A percentile compares a stretch with the other conserved stretches of the same genome.
phyloP scores from a whole-genome alignment of 2,329 filamentous ascomycete genomes.

The Onygenales sp. region DNA sequence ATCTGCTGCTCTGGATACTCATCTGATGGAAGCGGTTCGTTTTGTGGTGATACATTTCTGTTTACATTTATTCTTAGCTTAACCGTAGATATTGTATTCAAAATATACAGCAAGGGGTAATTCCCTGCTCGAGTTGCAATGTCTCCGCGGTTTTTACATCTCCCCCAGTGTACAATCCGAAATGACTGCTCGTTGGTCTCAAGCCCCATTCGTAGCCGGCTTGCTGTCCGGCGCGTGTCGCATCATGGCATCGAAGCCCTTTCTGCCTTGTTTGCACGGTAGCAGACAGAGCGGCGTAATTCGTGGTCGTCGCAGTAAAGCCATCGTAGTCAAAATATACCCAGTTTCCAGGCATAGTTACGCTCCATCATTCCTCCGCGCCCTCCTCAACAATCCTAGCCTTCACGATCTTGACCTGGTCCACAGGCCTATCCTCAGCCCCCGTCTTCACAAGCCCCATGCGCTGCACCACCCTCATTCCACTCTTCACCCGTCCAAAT shows the following conservation, averaged over 20 bases:
- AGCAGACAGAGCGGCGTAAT: not conserved
- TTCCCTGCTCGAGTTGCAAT: not conserved
- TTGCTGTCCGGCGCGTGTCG: not conserved
- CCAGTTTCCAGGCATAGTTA: not conserved
- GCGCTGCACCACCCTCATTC: constrained; percentile 72
- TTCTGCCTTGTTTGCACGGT: not conserved
- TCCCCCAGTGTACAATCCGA: no score
- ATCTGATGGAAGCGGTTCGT: constrained; percentile 73
- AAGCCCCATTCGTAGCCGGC: not conserved
- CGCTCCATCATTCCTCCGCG: constrained; percentile 30
- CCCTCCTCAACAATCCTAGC: constrained; percentile 60
- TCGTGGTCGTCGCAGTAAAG: not conserved
- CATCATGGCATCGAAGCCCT: not conserved
- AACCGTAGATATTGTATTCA: not conserved
- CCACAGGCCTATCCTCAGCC: constrained; percentile 66
- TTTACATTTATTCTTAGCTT: not conserved
- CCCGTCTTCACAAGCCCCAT: constrained; percentile 84
- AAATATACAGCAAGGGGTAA: not conserved
- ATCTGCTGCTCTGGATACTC: constrained; percentile 76
- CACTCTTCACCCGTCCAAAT: constrained; percentile 80
- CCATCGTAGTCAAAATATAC: not conserved
- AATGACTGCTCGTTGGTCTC: not conserved
- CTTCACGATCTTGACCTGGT: constrained; percentile 70
- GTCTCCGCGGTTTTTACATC: no score
- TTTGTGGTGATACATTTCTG: constrained; percentile 60